A percentile compares a stretch with the other conserved stretches of the same genome.
phyloP scores from a whole-genome alignment of 306 rosid genomes.

The Vigna mungo region DNA sequence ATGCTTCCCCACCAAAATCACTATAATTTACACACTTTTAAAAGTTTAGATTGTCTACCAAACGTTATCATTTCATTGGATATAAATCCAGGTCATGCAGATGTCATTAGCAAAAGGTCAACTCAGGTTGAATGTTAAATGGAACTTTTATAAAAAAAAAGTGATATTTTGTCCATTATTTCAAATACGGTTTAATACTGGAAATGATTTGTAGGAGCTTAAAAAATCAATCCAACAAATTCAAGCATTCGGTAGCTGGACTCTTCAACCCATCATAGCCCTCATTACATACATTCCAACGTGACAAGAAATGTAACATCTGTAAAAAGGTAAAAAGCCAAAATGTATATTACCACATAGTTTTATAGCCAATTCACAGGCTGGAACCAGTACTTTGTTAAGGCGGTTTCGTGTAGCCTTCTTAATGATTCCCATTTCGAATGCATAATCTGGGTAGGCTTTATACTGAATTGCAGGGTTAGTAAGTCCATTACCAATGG shows the following conservation, averaged over 20 bases:
- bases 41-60: neutral
- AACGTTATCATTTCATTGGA: neutral
- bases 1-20: neutral
- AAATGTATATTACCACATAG: constrained; percentile 67
- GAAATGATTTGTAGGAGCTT: constrained; percentile 12
- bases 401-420: constrained; percentile 61
- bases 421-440: constrained; percentile 75
- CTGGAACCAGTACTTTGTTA: constrained; percentile 61
- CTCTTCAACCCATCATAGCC: constrained; percentile 14
- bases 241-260: neutral
- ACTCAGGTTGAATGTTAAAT: neutral
- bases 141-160: neutral
- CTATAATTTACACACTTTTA: constrained; percentile 3
- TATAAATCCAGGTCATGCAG: neutral
- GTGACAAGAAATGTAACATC: constrained; percentile 5
- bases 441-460: constrained; percentile 89
- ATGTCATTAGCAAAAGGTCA: neutral
- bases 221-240: neutral
- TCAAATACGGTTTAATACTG: neutral
- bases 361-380: constrained; percentile 80
- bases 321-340: constrained; percentile 5
- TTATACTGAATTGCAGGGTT: constrained; percentile 90
- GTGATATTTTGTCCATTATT: neutral
- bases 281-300: constrained; percentile 9
- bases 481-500: constrained; percentile 93